Base-by-base conservation (phyloP, 1,284 basidiomycete genomes). In the Boletellus deceptivus region DNA sequence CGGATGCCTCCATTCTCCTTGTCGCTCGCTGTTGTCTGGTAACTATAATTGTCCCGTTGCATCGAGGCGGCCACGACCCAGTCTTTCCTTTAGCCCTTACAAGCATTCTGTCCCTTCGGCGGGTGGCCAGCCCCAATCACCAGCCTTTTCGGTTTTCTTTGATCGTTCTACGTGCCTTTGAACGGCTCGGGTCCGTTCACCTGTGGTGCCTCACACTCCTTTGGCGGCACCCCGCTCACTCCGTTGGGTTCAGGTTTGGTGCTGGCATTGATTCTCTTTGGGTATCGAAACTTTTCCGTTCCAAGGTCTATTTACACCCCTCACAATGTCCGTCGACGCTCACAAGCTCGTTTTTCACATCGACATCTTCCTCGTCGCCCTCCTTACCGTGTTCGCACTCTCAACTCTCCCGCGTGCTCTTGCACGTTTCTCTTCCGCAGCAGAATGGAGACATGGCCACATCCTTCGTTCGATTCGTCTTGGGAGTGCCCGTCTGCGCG, bases 371-470 rank as follows among this genome's bases (percentile, higher is more conserved):
- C 60, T 82, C 46, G 55, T 75, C 41, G 70, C 67, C 25, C 54
- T 77, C 43, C 56, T 73, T 31, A 69, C 65, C 1, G 52, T 73
- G 16, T 66, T 76, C 43, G 68, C 75, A 24, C 58, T 81, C 18
- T 60, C 74, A 29, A 70, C 74, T 3, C 61, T 81, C 16, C 82
- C 81, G 2, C 75, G 77, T 50, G 72, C 68, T 9, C 58, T 80
- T 36, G 79, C 75, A 16, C 74, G 81, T 20, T 70, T 83, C 41
- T 76, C 74, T 52, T 67, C 67, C 18, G 55, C 65, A 29, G 70
- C 70, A n/a, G 80, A 78, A 54, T 79, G 78, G 78, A 62, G 61
- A 36, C 71, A 63, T 33, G 80, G 80, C 0, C 71, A 79, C 49
- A 58, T 81, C 40, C 66, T 84, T 24, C 70, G 69, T 39, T 67